Base-by-base conservation (phyloP, 2,329 filamentous ascomycete species). In the Penicillium sp. region DNA sequence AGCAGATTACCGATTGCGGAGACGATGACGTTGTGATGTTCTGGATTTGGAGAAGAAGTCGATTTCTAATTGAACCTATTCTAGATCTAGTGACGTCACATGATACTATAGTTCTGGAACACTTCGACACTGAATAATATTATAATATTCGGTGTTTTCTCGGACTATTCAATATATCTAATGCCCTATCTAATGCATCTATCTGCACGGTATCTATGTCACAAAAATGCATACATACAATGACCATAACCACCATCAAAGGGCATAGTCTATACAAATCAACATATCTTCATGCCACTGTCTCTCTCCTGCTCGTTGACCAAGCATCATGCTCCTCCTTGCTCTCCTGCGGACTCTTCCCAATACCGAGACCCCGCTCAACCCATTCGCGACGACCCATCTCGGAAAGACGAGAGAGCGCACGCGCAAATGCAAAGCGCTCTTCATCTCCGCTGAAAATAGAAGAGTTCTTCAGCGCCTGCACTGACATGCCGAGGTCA, bases 321-420 rank as follows among this genome's bases (percentile, higher is more conserved):
- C 74, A 78, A 18, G 69, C 69, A 43, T 74, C 70, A 39, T 68
- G 70, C 51, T 77, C 75, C 28, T 67, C 62, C 50, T 72, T 65
- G 0, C 71, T 72, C 18, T 74, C 67, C 37, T 66, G 57, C 26
- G 64, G 66, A 60, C 69, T 67, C 55, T 75, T 65, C 1, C 74
- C 75, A 42, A 76, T 60, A 0, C 73, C 75, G 65, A 83, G 52
- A 0, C 81, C 90, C 11, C 89, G 72, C 71, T 97, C 91, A 3
- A 97, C 87, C 93, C 93, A 98, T 66, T 96, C 86, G 67, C 83
- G 81, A 66, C 88, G 93, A 16, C 89, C 88, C 93, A 98, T 98
- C 70, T 97, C 89, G 44, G 77, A 85, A 51, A 98, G 71, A 46
- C 93, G 76, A 44, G 85, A 90, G 57, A 97, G 68, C 1, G 93